Base-by-base conservation (phyloP, 768 basidiomycete genomes). In the Termitomyces sp. region DNA sequence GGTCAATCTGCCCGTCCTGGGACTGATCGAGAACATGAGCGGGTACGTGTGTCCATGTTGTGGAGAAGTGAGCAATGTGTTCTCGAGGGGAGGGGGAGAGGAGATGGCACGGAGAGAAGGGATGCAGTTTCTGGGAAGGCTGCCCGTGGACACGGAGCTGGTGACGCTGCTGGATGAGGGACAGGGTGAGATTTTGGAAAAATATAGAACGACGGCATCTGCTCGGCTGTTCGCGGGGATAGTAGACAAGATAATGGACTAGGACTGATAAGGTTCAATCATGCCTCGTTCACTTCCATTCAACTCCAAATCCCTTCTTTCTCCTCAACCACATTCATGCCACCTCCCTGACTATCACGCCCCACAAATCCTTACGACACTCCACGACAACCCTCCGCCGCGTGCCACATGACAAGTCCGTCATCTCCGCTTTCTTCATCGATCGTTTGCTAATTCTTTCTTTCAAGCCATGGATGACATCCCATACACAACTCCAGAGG, bases 41-140 rank as follows among this genome's bases (percentile, higher is more conserved):
- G 97, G 97, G 51, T 98, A 97, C 73, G 90, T 89, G 20, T 98
- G 96, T 68, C 97, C 97, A 46, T 97, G 95, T 69, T 98, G 97
- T 69, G 92, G 92, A 16, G 95, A 98, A 71, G 77, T 98, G 64
- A 92, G 87, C 76, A 92, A 96, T 70, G 84, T 97, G 54, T 99
- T 98, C 71, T 97, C 94, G 8, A 88, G 86, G 4, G 94, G 94
- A 16, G 97, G 97, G 2, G 97, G 95, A 1, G 84, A 88, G 72
- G 89, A 87, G 66, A 86, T 94, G 88, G 94, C 92, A 4, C 77
- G 78, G 60, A 80, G 79, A 51, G 91, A 95, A 65, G 81, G 77
- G 1, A 65, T 98, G 37, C 70, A 68, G 49, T 97, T 94, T 69
- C 76, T 99, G 55, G 97, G 97, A 12, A 81, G 89, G 44, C 76